These are phyloP conservation scores for Inga laurina DNA, from an alignment of 306 rosid species.

Conservation along the genomic window DNA sequence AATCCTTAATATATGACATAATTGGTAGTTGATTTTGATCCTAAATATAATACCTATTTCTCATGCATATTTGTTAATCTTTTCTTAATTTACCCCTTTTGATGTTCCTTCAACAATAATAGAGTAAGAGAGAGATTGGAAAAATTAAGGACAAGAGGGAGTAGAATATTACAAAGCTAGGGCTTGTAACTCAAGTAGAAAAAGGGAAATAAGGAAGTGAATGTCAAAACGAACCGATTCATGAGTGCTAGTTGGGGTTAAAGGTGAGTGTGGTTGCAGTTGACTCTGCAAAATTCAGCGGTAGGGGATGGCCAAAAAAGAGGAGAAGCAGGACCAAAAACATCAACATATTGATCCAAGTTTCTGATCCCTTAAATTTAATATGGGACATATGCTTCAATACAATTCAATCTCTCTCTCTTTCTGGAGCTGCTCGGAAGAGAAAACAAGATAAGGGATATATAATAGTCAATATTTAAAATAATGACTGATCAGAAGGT, in stretches of 20 bases:
- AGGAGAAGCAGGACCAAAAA: conserved; percentile 22
- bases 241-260: conserved; percentile 35
- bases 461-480: not conserved
- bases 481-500: not conserved
- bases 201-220: not conserved
- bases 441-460: not conserved
- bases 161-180: too few species aligned
- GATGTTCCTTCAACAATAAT: too few species aligned
- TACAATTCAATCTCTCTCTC: not conserved
- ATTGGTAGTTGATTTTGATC: too few species aligned
- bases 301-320: not conserved
- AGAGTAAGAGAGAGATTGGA: too few species aligned
- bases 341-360: not conserved
- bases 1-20: too few species aligned
- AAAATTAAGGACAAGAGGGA: too few species aligned
- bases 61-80: too few species aligned
- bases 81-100: too few species aligned
- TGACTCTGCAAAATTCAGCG: conserved; percentile 35
- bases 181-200: not conserved
- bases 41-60: too few species aligned
- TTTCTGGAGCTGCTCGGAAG: not conserved
- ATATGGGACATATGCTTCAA: conserved; percentile 47
- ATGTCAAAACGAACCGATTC: conserved; percentile 50
- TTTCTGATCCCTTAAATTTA: conserved; percentile 34
- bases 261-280: conserved; percentile 5